A percentile compares a stretch with the other conserved stretches of the same genome.
Conservation (phyloP, 2,329 filamentous ascomycete genomes). For the Neopestalotiopsis sp. region DNA sequence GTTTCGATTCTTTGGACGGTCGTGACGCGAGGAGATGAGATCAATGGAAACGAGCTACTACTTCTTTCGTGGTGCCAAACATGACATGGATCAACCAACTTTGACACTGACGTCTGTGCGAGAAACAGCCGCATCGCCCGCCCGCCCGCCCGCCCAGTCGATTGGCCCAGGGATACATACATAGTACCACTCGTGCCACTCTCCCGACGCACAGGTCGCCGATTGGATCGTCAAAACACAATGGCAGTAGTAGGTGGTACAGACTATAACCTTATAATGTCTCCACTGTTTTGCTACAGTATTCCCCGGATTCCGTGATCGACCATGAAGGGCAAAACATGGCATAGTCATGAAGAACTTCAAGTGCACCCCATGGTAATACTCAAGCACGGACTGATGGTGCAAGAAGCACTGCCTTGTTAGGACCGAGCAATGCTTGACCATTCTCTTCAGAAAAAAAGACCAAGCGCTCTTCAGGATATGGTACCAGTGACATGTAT, state of each 20-base stretch:
- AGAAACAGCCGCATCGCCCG: neutral
- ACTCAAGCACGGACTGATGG: no score
- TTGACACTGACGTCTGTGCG: neutral
- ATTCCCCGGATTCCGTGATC: neutral
- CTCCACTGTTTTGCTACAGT: neutral
- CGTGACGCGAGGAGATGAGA: neutral
- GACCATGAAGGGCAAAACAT: neutral
- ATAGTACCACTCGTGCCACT: no score
- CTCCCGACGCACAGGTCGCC: neutral
- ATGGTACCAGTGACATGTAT: no score
- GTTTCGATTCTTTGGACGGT: neutral
- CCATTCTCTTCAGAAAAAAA: no score
- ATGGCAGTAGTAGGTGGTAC: neutral
- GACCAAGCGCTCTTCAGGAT: no score
- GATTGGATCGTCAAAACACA: constrained; percentile 1
- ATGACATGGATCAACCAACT: neutral
- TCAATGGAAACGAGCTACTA: neutral
- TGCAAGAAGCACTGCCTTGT: neutral
- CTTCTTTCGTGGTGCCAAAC: neutral
- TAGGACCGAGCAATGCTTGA: no score
- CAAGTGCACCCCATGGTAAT: no score
- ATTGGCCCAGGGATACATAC: neutral
- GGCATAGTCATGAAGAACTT: neutral
- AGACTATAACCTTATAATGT: no score
- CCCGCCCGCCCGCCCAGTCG: no score